A percentile compares a stretch with the other conserved stretches of the same genome.
These are phyloP conservation scores for Tetracladium setigerum DNA, from an alignment of 495 filamentous ascomycete genomes.

Conservation along the genomic window DNA sequence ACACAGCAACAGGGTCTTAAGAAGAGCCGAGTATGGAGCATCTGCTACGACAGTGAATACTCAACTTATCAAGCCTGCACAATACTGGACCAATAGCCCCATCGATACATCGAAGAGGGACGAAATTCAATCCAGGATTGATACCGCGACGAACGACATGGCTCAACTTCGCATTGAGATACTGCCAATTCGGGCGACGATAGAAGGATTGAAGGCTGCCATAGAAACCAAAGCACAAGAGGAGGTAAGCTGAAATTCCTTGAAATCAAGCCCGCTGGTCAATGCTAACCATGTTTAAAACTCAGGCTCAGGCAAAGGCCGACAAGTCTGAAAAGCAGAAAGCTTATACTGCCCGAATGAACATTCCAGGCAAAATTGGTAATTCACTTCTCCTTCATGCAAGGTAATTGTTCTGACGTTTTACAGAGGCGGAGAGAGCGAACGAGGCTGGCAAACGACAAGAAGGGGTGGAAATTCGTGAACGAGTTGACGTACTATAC, in stretches of 20 bases:
- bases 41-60: slow-evolving; percentile 58
- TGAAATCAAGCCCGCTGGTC: not conserved
- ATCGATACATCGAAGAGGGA: slow-evolving; percentile 55
- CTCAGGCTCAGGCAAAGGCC: slow-evolving; percentile 18
- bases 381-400: not conserved
- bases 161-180: slow-evolving; percentile 27
- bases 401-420: slow-evolving; percentile 14
- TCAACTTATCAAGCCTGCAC: slow-evolving; percentile 43
- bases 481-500: slow-evolving; percentile 34
- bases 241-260: slow-evolving; percentile 7
- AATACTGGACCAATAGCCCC: slow-evolving; percentile 70
- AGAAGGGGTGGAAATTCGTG: slow-evolving; percentile 33
- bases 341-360: slow-evolving; percentile 50
- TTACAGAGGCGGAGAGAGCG: slow-evolving; percentile 43
- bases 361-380: slow-evolving; percentile 66
- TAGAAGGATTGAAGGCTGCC: slow-evolving; percentile 28
- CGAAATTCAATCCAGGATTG: slow-evolving; percentile 36
- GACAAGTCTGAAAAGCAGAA: slow-evolving; percentile 48
- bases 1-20: slow-evolving; percentile 48
- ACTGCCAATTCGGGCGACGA: slow-evolving; percentile 23
- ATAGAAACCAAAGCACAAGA: slow-evolving; percentile 26
- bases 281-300: not conserved
- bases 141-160: slow-evolving; percentile 30
- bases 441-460: slow-evolving; percentile 35
- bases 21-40: slow-evolving; percentile 68